Evolutionary conservation across 2,329 filamentous ascomycete species (phyloP), one percentile per base, ranked within the genome.

Genomic region (Aureobasidium namibiae): DNA sequence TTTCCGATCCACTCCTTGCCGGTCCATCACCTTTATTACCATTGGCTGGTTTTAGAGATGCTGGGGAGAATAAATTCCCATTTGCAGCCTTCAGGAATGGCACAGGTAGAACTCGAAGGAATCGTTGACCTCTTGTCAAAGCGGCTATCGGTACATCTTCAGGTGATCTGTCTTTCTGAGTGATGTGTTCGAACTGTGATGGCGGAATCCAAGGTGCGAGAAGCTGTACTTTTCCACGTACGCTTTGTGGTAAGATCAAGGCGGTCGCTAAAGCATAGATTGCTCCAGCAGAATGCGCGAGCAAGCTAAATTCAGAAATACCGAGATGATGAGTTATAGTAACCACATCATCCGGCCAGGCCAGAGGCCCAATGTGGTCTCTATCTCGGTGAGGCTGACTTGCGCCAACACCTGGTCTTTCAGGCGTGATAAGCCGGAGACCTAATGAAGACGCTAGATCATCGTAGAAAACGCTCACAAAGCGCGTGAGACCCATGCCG

Each of bases 181-280:
- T 86, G 64, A 92, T 86, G 18, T 88, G 85, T 56, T 86, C 91
- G 79, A 96, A 88, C 70, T 96, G 91, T 4, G 90, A 97, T 0
- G 94, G 94, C 1, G 94, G 94, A 48, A 99, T 97, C 94, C 91
- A 96, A 0, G 94, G 94, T 0, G 94, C 92, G 9, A 99, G 81
- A 2, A 99, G 82, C 72, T 99, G 94, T 59, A 99, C 94, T 56
- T 90, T 87, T 21, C 94, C 94, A 6, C 92, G 87, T 62, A 99
- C 95, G 68, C 96, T 90, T 67, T 96, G 92, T 4, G 94, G 94
- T 83, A 99, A 95, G 45, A 94, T 89, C 45, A 99, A 79, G 0
- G 94, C 94, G 0, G 94, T 97, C 0, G 94, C 94, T 18, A 99
- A 82, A 1, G 94, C 94, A 69, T 99, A 99, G 56, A 99, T 95